These are phyloP conservation scores for Gossypium longicalyx DNA, from an alignment of 345 rosid genomes.

Conservation along the genomic window DNA sequence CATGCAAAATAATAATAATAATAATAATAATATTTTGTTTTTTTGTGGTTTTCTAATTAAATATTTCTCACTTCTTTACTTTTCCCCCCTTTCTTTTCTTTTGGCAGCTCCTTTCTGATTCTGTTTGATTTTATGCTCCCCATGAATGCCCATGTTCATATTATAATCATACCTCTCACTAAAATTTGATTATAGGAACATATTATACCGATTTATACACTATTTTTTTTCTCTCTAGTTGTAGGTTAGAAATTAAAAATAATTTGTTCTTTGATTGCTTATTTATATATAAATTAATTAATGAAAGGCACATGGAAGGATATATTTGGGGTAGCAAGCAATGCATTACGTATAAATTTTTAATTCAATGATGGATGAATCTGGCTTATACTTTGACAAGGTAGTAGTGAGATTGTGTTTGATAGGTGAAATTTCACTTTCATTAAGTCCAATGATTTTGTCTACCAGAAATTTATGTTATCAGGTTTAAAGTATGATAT, in stretches of 20 bases:
- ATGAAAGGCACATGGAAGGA: not conserved
- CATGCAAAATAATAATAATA: constrained; percentile 13
- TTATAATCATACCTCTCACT: constrained; percentile 28
- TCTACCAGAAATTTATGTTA: too few species aligned
- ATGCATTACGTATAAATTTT: not conserved
- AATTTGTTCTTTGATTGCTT: not conserved
- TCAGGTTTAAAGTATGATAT: too few species aligned
- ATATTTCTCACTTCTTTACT: constrained; percentile 21
- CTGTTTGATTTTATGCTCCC: constrained; percentile 56
- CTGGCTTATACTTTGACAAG: too few species aligned
- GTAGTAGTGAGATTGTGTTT: too few species aligned
- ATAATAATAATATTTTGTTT: constrained; percentile 19
- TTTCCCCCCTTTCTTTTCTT: constrained; percentile 17
- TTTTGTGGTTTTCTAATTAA: constrained; percentile 29
- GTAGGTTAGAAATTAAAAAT: not conserved
- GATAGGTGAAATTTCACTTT: too few species aligned
- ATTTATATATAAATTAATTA: not conserved
- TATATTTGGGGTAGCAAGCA: not conserved
- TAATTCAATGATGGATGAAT: not conserved
- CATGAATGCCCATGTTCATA: constrained; percentile 35
- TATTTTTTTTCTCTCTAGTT: not conserved
- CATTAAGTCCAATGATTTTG: too few species aligned
- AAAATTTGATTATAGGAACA: not conserved
- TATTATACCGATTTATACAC: not conserved
- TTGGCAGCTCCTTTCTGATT: constrained; percentile 41